Conservation (phyloP, 1,284 basidiomycete species). For the Rhodotorula glutinis region DNA sequence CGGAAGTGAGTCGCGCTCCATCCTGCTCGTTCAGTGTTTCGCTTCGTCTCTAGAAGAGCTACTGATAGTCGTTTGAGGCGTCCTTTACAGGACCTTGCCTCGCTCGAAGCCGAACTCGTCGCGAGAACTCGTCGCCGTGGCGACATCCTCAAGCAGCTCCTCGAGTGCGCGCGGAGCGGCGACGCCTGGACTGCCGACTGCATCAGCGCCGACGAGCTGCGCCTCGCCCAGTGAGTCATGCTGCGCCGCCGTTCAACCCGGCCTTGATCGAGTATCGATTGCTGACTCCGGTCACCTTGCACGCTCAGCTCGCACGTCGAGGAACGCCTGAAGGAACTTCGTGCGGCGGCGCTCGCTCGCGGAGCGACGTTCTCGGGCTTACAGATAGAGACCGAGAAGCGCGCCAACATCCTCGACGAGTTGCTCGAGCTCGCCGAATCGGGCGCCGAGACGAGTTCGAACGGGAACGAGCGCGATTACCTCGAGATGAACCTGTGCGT, state of each 20-base stretch:
- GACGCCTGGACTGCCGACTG: background rate
- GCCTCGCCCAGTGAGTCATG: conserved; percentile 8
- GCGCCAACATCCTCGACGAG: conserved; percentile 15
- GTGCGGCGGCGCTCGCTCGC: background rate
- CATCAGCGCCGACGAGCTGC: conserved; percentile 19
- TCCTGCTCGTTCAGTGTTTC: background rate
- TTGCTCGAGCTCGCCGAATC: conserved; percentile 15
- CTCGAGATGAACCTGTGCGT: conserved; percentile 21
- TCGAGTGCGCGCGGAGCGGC: conserved; percentile 22
- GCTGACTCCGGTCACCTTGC: no score
- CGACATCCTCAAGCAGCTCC: conserved; percentile 15
- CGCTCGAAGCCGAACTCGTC: conserved; percentile 7
- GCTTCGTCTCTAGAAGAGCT: no score
- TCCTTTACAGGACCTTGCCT: background rate
- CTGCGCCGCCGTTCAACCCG: background rate
- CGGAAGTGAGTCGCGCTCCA: background rate
- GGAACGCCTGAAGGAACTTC: conserved; percentile 15
- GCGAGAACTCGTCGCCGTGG: conserved; percentile 19
- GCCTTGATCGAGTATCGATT: no score
- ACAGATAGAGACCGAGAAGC: conserved; percentile 21
- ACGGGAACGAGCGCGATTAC: conserved; percentile 23
- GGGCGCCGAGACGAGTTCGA: conserved; percentile 8
- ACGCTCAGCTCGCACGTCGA: conserved; percentile 18
- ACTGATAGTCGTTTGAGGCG: no score
- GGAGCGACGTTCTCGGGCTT: background rate